phyloP scores from a whole-genome alignment of 805 yeast species.

The Candida pini region DNA sequence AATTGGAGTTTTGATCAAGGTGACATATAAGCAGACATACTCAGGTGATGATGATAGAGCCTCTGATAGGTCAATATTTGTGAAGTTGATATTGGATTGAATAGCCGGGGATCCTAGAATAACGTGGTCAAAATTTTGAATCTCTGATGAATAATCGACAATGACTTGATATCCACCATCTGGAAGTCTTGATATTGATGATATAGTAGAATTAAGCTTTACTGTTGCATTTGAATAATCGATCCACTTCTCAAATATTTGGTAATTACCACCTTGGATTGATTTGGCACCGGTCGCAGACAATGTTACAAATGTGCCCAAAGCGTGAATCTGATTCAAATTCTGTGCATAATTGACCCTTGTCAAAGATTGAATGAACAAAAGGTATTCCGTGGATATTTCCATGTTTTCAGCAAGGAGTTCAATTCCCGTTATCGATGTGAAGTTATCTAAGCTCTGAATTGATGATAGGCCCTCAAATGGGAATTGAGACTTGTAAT shows the following conservation, averaged over 20 bases:
- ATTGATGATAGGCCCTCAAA: constrained; percentile 23
- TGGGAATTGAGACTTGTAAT: constrained; percentile 31
- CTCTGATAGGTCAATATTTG: constrained; percentile 5
- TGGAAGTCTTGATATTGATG: constrained; percentile 7
- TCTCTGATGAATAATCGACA: neutral
- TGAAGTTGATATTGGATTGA: constrained; percentile 23
- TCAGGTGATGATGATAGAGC: constrained; percentile 18
- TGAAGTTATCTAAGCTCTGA: constrained; percentile 17
- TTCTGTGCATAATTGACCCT: constrained; percentile 41
- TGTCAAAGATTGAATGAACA: constrained; percentile 34
- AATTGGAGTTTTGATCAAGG: constrained; percentile 24
- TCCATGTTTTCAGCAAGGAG: constrained; percentile 21
- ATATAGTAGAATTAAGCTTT: constrained; percentile 27
- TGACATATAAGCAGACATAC: constrained; percentile 36
- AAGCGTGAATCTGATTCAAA: constrained; percentile 35
- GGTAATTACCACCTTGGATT: constrained; percentile 41
- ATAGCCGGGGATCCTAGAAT: constrained; percentile 39
- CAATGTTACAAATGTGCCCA: constrained; percentile 36
- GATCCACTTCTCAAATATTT: constrained; percentile 37
- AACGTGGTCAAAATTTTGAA: constrained; percentile 34
- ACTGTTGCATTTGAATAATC: constrained; percentile 30
- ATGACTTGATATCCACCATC: constrained; percentile 3
- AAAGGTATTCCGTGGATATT: constrained; percentile 22
- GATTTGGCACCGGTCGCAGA: constrained; percentile 31
- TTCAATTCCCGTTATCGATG: constrained; percentile 21